These are phyloP conservation scores for Metarhizium brunneum DNA, from an alignment of 2,329 filamentous ascomycete genomes.

Conservation along the genomic window DNA sequence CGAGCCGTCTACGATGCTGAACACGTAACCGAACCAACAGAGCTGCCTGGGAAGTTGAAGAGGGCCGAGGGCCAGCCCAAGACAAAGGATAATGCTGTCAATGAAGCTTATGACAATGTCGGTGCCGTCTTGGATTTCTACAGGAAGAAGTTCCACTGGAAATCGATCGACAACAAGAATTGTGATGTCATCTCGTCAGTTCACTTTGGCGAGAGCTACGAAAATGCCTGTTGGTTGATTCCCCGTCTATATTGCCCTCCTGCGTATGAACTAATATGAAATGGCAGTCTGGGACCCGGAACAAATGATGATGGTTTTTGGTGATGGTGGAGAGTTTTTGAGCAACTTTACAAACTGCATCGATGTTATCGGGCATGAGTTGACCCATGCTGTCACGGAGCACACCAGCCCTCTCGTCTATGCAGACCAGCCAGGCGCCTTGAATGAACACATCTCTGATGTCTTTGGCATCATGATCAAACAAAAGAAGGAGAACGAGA, in stretches of 20 bases:
- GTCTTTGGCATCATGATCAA: slow-evolving; percentile 50
- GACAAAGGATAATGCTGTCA: slow-evolving; percentile 31
- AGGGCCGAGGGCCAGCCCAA: slow-evolving; percentile 33
- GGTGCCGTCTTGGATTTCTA: slow-evolving; percentile 41
- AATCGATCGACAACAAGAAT: slow-evolving; percentile 42
- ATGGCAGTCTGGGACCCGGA: slow-evolving; percentile 38
- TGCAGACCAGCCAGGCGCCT: slow-evolving; percentile 39
- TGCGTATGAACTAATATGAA: slow-evolving; percentile 1
- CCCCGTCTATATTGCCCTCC: background rate
- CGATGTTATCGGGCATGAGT: slow-evolving; percentile 49
- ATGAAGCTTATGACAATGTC: slow-evolving; percentile 41
- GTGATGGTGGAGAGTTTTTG: slow-evolving; percentile 43
- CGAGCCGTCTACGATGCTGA: slow-evolving; percentile 37
- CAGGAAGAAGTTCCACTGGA: slow-evolving; percentile 37
- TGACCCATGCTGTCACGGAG: slow-evolving; percentile 46
- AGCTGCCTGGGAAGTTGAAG: slow-evolving; percentile 32
- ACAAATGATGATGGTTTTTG: slow-evolving; percentile 44
- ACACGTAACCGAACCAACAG: slow-evolving; percentile 23
- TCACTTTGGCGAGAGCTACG: slow-evolving; percentile 39
- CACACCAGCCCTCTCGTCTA: slow-evolving; percentile 41
- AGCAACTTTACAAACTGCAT: slow-evolving; percentile 41
- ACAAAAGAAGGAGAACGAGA: slow-evolving; percentile 38
- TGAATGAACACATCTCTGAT: slow-evolving; percentile 49
- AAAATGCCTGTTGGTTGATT: slow-evolving; percentile 37
- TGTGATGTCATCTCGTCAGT: slow-evolving; percentile 41